phyloP scores from a whole-genome alignment of 2,329 filamentous ascomycete genomes.

The Pseudocercospora fijiensis region DNA sequence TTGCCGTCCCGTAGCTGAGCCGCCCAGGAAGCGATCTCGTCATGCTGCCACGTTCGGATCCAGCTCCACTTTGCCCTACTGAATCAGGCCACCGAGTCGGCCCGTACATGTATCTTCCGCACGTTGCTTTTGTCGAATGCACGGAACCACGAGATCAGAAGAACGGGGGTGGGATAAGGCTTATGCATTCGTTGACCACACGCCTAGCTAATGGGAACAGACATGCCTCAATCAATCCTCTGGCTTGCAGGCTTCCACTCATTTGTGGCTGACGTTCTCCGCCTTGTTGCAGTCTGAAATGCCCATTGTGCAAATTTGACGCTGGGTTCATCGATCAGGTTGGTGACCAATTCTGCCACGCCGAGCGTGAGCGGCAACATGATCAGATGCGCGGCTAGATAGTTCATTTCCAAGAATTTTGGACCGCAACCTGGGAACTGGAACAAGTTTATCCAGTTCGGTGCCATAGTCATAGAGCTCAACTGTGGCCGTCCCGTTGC shows the following conservation, averaged over 20 bases:
- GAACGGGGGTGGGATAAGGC: background rate
- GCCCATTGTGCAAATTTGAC: slow-evolving; percentile 12
- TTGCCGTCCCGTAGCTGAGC: background rate
- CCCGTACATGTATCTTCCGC: background rate
- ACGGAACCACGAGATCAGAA: background rate
- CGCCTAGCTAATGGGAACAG: background rate
- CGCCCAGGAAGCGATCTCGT: background rate
- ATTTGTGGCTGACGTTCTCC: background rate
- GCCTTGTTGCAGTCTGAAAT: slow-evolving; percentile 5
- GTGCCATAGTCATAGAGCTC: background rate
- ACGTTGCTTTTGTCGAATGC: background rate
- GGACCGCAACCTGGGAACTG: slow-evolving; percentile 8
- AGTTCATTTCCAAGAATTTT: slow-evolving; percentile 7
- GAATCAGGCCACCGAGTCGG: background rate
- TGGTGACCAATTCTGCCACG: slow-evolving; percentile 8
- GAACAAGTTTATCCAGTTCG: slow-evolving; percentile 13
- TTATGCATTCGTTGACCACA: background rate
- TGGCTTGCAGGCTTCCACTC: background rate
- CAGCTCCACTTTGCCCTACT: background rate
- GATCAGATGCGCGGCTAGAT: slow-evolving; percentile 11
- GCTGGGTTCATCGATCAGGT: slow-evolving; percentile 11
- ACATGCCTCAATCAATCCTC: background rate
- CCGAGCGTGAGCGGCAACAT: slow-evolving; percentile 12
- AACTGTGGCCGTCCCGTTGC: slow-evolving; percentile 35
- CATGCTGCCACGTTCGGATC: background rate